A percentile compares a stretch with the other conserved stretches of the same genome.
phyloP scores from a whole-genome alignment of 2,329 filamentous ascomycete genomes.

The Claviceps cyperi region DNA sequence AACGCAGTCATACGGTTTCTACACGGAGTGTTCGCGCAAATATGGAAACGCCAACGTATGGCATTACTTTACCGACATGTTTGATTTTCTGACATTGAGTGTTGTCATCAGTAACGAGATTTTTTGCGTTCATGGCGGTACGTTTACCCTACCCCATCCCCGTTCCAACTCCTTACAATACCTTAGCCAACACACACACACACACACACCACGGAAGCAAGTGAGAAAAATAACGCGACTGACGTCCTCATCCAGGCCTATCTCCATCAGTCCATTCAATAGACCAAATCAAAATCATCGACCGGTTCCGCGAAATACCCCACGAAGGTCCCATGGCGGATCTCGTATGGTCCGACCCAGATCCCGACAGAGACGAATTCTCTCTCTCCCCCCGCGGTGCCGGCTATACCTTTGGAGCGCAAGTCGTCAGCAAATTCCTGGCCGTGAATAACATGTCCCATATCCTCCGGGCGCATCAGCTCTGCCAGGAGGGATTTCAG shows the following conservation, averaged over 20 bases:
- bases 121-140: conserved; percentile 91
- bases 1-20: conserved; percentile 97
- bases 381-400: conserved; percentile 84
- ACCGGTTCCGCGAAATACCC: conserved; percentile 94
- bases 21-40: conserved; percentile 94
- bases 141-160: conserved; percentile 9
- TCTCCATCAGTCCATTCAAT: conserved; percentile 92
- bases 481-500: conserved; percentile 96
- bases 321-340: conserved; percentile 99
- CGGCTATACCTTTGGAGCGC: conserved; percentile 92
- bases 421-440: conserved; percentile 96
- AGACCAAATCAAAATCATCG: conserved; percentile 99
- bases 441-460: conserved; percentile 97
- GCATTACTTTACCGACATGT: conserved; percentile 99
- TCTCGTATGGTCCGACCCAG: conserved; percentile 94
- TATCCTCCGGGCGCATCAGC: conserved; percentile 92
- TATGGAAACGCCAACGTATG: conserved; percentile 98
- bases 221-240: not conserved
- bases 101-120: conserved; percentile 99
- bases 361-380: conserved; percentile 95
- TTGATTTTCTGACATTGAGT: conserved; percentile 90
- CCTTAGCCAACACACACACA: not conserved
- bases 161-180: not conserved
- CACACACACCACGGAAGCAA: not conserved
- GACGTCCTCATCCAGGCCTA: conserved; percentile 36